Conservation (phyloP, 192 early-diverging fungal species). For the Coemansia furcata region DNA sequence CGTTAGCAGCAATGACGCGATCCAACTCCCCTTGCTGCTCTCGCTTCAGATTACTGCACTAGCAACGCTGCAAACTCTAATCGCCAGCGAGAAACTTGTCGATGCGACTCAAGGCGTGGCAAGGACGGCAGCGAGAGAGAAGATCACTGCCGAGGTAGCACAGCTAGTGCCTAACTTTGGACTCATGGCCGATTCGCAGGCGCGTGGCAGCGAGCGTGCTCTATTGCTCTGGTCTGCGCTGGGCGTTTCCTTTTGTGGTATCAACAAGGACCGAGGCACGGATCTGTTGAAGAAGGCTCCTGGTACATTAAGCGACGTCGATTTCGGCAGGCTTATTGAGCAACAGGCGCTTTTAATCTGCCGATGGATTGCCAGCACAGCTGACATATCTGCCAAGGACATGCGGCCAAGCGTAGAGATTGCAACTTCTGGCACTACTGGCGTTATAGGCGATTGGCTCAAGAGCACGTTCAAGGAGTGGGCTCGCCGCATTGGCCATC, state of each 20-base stretch:
- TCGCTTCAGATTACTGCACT: constrained; percentile 10
- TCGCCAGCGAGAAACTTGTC: background rate
- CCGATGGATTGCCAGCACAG: background rate
- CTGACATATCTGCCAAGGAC: background rate
- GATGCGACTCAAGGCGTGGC: constrained; percentile 1
- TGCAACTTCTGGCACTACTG: background rate
- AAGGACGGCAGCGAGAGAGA: constrained; percentile 8
- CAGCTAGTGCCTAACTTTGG: background rate
- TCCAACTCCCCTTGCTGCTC: background rate
- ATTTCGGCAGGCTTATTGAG: background rate
- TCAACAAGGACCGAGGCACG: constrained; percentile 4
- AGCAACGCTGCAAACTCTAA: constrained; percentile 11
- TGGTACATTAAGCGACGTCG: background rate
- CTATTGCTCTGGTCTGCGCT: constrained; percentile 11
- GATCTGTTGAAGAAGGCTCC: background rate
- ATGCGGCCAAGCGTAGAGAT: background rate
- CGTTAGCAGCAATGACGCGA: background rate
- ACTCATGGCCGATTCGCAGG: background rate
- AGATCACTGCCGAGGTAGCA: constrained; percentile 2
- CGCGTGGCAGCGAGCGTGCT: constrained; percentile 1
- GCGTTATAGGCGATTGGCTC: constrained; percentile 18
- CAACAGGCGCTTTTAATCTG: constrained; percentile 19
- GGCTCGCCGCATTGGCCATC: constrained; percentile 5
- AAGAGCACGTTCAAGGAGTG: constrained; percentile 30
- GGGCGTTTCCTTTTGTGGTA: constrained; percentile 15